phyloP scores from a whole-genome alignment of 1,284 basidiomycete genomes.

The Peniophora sp. region DNA sequence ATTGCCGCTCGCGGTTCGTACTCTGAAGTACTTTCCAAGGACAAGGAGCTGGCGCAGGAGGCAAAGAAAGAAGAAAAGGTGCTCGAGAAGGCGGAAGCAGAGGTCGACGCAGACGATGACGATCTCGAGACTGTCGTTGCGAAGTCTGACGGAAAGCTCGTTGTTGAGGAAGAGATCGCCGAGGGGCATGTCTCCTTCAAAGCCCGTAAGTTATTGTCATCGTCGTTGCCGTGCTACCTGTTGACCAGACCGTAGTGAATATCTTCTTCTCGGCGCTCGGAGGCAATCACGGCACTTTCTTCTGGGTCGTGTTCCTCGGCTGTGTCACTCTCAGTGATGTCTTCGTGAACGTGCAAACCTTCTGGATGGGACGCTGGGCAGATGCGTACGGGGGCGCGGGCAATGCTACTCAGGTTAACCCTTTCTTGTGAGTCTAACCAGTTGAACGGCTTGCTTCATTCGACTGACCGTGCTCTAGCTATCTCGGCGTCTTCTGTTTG shows the following conservation, averaged over 20 bases:
- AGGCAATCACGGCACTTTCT: slow-evolving; percentile 19
- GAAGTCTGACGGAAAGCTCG: slow-evolving; percentile 35
- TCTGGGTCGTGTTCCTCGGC: slow-evolving; percentile 24
- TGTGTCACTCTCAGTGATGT: slow-evolving; percentile 15
- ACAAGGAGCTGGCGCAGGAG: slow-evolving; percentile 31
- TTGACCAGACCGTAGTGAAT: slow-evolving; percentile 14
- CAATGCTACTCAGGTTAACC: slow-evolving; percentile 18
- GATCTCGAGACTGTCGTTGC: slow-evolving; percentile 18
- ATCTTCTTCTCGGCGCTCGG: slow-evolving; percentile 22
- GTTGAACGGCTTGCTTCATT: not conserved
- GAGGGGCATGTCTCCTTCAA: slow-evolving; percentile 46
- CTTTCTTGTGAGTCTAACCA: slow-evolving; percentile 17
- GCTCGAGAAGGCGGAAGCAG: slow-evolving; percentile 31
- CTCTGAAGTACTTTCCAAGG: slow-evolving; percentile 32
- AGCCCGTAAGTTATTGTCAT: slow-evolving; percentile 22
- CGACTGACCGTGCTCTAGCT: slow-evolving; percentile 18
- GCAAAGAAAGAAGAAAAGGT: slow-evolving; percentile 30
- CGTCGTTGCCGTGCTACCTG: not conserved
- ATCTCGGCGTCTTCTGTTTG: slow-evolving; percentile 33
- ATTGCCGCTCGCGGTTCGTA: slow-evolving; percentile 40
- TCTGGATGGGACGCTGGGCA: slow-evolving; percentile 39
- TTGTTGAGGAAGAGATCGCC: slow-evolving; percentile 53
- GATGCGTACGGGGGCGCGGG: slow-evolving; percentile 28
- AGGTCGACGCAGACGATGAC: slow-evolving; percentile 28
- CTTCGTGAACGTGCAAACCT: slow-evolving; percentile 24